These are phyloP conservation scores for Phaeosphaeria sp. DNA, from an alignment of 2,329 filamentous ascomycete species.

Conservation along the genomic window DNA sequence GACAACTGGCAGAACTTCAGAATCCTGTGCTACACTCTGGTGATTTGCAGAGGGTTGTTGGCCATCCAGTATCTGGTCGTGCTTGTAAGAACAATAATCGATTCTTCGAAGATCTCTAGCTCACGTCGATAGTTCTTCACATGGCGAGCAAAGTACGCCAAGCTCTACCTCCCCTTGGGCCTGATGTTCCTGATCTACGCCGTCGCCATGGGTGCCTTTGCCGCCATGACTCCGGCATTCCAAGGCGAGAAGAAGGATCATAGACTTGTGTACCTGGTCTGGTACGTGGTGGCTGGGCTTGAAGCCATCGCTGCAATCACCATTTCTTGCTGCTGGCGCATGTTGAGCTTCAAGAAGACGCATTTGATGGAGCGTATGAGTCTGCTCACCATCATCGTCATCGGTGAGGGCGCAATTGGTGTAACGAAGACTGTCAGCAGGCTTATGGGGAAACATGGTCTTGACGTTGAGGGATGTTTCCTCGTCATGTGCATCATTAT, in stretches of 20 bases:
- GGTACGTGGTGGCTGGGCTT: constrained; percentile 54
- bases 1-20: constrained; percentile 38
- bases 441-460: constrained; percentile 46
- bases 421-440: constrained; percentile 61
- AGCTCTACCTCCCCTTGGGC: constrained; percentile 42
- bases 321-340: constrained; percentile 62
- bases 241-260: constrained; percentile 16
- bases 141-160: constrained; percentile 35
- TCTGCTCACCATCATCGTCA: constrained; percentile 69
- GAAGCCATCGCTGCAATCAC: constrained; percentile 62
- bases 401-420: constrained; percentile 71
- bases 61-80: constrained; percentile 44
- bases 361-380: constrained; percentile 70
- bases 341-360: constrained; percentile 67
- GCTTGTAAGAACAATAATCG: constrained; percentile 20
- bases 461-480: constrained; percentile 44
- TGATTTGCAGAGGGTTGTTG: constrained; percentile 42
- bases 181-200: constrained; percentile 41
- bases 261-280: constrained; percentile 39
- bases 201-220: constrained; percentile 35
- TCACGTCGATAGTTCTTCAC: constrained; percentile 34
- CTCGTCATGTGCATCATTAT: constrained; percentile 47
- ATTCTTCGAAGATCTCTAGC: not conserved
- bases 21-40: constrained; percentile 44
- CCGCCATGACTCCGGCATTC: constrained; percentile 45